These are phyloP conservation scores for Mortierella sp. DNA, from an alignment of 371 early-diverging fungal species.

Conservation along the genomic window DNA sequence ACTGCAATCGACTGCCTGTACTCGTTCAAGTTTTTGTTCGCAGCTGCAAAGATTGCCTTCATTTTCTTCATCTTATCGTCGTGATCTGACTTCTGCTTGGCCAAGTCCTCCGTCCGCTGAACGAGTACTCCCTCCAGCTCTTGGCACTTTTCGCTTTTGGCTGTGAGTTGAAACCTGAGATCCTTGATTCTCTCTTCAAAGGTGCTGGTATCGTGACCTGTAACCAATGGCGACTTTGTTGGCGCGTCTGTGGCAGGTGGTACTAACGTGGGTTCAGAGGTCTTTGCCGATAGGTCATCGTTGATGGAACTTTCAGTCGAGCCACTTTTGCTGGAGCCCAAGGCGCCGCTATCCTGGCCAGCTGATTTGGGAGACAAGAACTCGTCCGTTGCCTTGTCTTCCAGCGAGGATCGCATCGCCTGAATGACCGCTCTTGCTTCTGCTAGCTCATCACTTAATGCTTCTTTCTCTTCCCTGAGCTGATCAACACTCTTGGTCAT, in stretches of 20 bases:
- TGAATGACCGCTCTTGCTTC: slow-evolving; percentile 40
- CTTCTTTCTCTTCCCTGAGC: slow-evolving; percentile 37
- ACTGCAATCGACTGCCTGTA: slow-evolving; percentile 67
- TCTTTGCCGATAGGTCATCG: slow-evolving; percentile 1
- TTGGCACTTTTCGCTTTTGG: slow-evolving; percentile 11
- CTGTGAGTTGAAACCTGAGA: slow-evolving; percentile 13
- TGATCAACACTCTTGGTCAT: slow-evolving; percentile 31
- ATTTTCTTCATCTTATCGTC: slow-evolving; percentile 59
- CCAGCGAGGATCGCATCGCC: slow-evolving; percentile 39
- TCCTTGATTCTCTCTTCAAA: slow-evolving; percentile 18
- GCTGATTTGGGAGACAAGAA: slow-evolving; percentile 28
- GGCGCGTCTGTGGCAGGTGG: not conserved
- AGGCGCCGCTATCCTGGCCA: slow-evolving; percentile 12
- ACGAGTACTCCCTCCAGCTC: slow-evolving; percentile 16
- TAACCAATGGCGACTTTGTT: not conserved
- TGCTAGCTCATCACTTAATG: slow-evolving; percentile 36
- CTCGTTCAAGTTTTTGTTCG: slow-evolving; percentile 69
- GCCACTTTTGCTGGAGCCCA: slow-evolving; percentile 2
- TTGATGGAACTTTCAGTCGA: slow-evolving; percentile 11
- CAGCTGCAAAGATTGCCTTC: slow-evolving; percentile 69
- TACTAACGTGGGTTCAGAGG: not conserved
- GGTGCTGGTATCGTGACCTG: not conserved
- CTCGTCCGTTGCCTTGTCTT: slow-evolving; percentile 41
- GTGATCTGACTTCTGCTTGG: slow-evolving; percentile 51
- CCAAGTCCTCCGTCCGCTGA: slow-evolving; percentile 27